Percentiles rank a stretch among this genome's conserved stretches.
Evolutionary conservation across 495 filamentous ascomycete genomes (phyloP).

Genomic region (Tuber microsphaerosporum): DNA sequence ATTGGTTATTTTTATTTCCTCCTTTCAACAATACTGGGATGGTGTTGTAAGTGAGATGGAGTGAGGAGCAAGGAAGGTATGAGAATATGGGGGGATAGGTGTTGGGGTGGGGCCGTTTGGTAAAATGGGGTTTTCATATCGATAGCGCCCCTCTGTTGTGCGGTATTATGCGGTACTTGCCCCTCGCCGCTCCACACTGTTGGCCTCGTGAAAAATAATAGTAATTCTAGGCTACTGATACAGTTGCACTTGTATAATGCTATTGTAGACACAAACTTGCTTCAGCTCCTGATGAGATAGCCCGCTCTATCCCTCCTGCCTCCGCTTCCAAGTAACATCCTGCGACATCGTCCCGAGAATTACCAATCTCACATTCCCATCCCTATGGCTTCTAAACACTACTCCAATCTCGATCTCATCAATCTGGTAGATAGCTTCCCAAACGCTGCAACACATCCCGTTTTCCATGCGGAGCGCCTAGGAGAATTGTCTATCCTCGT

Average conservation of each 20-base stretch:
- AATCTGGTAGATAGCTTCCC: slow-evolving; percentile 40
- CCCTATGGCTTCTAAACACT: slow-evolving; percentile 12
- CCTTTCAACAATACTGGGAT: neutral
- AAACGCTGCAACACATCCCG: slow-evolving; percentile 22
- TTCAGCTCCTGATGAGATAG: neutral
- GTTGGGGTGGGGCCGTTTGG: neutral
- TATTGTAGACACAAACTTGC: neutral
- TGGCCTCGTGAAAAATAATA: neutral
- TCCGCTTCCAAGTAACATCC: neutral
- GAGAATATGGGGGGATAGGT: neutral
- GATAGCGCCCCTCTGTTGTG: slow-evolving; percentile 4
- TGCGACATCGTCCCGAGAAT: neutral
- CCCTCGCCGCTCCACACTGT: no score
- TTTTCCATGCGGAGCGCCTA: slow-evolving; percentile 30
- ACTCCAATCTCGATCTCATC: slow-evolving; percentile 40
- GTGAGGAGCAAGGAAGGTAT: neutral
- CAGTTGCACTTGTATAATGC: neutral
- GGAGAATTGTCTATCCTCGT: slow-evolving; percentile 24
- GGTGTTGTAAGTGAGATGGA: neutral
- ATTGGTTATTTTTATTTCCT: neutral
- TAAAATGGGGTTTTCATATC: slow-evolving; percentile 9
- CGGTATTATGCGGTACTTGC: neutral
- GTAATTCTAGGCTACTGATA: neutral
- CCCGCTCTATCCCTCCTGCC: neutral
- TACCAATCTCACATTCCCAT: neutral